Evolutionary conservation across 2,329 filamentous ascomycete genomes (phyloP), one percentile per base, ranked within the genome.

Genomic region (Drechslerella dactyloides): DNA sequence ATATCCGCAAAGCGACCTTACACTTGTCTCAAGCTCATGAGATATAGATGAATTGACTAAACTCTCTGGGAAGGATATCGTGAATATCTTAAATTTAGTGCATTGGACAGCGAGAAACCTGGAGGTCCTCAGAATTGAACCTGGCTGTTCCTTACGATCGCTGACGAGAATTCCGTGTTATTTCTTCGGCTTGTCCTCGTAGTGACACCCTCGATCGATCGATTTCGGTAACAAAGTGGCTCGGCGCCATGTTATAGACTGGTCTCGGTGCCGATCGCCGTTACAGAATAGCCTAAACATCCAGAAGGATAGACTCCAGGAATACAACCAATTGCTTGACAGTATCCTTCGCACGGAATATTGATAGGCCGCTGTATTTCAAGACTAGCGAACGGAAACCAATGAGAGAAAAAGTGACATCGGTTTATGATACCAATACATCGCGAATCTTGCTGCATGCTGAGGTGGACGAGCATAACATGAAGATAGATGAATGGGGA

Each of bases 1-100:
- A 52, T 52, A 13, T 23, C 48, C 2, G 48, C 48, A 19, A 52
- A 52, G 11, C 27, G 48, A 2, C 48, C 48, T 19, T 52, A n/a
- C 48, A 23, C 19, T 15, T 52, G 48, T n/a, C n/a, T n/a, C n/a
- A n/a, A n/a, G n/a, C n/a, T n/a, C n/a, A n/a, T n/a, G n/a, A n/a
- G n/a, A n/a, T n/a, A n/a, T 15, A 52, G 48, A 13, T 5, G 5
- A 4, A 24, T 5, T 19, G 27, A 33, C 19, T 6, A 52, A 2
- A 24, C 48, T 23, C 48, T 52, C 21, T 24, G 4, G 6, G 19
- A 13, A 13, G 13, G 13, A 17, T 13, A 7, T 50, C n/a, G 6
- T 19, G n/a, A n/a, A 6, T 6, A 24, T 7, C 6, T 6, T 50
- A 7, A 50, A n/a, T 6, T 19, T 7, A 6, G 17, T 7, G n/a